Evolutionary conservation across 768 basidiomycete species (phyloP).

Genomic region (Amanita inopinata): DNA sequence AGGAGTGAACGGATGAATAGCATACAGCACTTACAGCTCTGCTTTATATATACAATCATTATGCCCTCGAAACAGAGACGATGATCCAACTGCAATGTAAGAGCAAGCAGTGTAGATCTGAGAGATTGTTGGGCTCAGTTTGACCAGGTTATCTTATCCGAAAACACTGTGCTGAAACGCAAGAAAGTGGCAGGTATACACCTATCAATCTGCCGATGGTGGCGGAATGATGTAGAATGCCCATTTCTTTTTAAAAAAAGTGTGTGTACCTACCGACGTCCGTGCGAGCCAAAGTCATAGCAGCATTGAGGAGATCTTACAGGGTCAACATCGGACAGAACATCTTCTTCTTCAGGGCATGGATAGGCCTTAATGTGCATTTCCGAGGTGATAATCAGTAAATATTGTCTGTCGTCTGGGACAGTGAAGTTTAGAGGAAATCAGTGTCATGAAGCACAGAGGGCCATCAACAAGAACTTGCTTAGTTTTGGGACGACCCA

Average conservation of each 20-base stretch:
- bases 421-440: not conserved
- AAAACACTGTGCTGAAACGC: not conserved
- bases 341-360: not conserved
- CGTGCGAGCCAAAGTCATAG: not conserved
- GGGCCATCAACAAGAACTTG: not conserved
- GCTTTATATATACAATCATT: too few relatives aligned
- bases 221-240: not conserved
- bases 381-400: constrained; percentile 9
- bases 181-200: not conserved
- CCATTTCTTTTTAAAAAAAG: not conserved
- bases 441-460: not conserved
- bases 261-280: not conserved
- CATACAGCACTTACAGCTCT: not conserved
- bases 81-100: not conserved
- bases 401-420: not conserved
- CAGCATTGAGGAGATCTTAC: not conserved
- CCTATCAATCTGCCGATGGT: not conserved
- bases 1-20: not conserved
- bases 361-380: not conserved
- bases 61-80: too few relatives aligned
- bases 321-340: not conserved
- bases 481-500: not conserved
- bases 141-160: not conserved
- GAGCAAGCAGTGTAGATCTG: not conserved
- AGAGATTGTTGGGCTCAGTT: not conserved